phyloP scores from a whole-genome alignment of 1,284 basidiomycete species.

The Coniferiporia sulphurascens region DNA sequence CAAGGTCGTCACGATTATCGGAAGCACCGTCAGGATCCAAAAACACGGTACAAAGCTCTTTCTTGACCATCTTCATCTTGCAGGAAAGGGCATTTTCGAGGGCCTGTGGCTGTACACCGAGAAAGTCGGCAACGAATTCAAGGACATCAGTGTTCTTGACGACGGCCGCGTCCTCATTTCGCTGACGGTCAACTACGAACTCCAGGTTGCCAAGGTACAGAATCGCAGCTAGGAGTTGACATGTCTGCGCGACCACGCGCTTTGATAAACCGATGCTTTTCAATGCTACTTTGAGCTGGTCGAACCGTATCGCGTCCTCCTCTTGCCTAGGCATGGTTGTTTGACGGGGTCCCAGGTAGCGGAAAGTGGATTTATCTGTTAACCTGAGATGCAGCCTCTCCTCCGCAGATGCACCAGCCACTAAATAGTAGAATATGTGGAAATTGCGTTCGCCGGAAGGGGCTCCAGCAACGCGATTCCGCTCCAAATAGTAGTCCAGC shows the following conservation, averaged over 20 bases:
- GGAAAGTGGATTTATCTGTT: constrained; percentile 71
- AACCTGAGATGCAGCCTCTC: constrained; percentile 87
- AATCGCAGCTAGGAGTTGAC: constrained; percentile 91
- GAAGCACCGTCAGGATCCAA: constrained; percentile 92
- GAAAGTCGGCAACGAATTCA: constrained; percentile 82
- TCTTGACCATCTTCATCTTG: constrained; percentile 89
- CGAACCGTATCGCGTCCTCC: constrained; percentile 80
- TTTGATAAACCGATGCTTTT: constrained; percentile 92
- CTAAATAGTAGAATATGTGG: constrained; percentile 95
- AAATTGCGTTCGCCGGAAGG: constrained; percentile 91
- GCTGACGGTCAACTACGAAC: constrained; percentile 77
- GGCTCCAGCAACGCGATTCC: constrained; percentile 75
- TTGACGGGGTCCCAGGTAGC: constrained; percentile 75
- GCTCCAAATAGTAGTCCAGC: constrained; percentile 95
- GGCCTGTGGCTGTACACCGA: constrained; percentile 74
- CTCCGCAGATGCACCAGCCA: constrained; percentile 83
- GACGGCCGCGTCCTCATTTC: constrained; percentile 85
- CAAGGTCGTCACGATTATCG: constrained; percentile 89
- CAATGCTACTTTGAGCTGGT: constrained; percentile 90
- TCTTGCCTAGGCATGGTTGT: constrained; percentile 43
- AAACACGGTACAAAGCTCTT: constrained; percentile 94
- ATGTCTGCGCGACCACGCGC: constrained; percentile 89
- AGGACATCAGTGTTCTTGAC: constrained; percentile 80
- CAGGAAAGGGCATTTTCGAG: constrained; percentile 87
- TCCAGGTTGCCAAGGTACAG: constrained; percentile 95